Evolutionary conservation across 345 rosid genomes (phyloP).

Genomic region (Populus simonii): DNA sequence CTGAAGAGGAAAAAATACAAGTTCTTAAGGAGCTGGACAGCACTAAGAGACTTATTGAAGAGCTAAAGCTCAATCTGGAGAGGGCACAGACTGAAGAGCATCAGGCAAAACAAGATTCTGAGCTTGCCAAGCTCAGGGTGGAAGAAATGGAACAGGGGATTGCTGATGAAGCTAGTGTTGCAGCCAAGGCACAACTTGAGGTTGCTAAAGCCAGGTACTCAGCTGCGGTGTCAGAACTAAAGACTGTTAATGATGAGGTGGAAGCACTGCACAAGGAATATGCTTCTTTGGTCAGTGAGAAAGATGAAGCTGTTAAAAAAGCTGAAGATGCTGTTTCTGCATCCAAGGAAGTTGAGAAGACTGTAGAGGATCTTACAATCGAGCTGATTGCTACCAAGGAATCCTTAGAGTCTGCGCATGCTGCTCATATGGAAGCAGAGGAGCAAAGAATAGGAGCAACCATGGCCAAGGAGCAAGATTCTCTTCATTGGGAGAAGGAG

Average conservation of each 20-base stretch:
- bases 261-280: constrained; percentile 50
- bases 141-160: constrained; percentile 94
- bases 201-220: constrained; percentile 81
- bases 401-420: constrained; percentile 79
- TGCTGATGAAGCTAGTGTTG: constrained; percentile 82
- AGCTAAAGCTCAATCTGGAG: constrained; percentile 77
- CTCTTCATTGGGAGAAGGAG: constrained; percentile 78
- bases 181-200: constrained; percentile 91
- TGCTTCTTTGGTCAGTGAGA: constrained; percentile 56
- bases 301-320: constrained; percentile 54
- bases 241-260: constrained; percentile 69
- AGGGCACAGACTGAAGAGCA: constrained; percentile 87
- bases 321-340: constrained; percentile 66
- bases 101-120: constrained; percentile 92
- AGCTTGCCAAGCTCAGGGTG: constrained; percentile 79
- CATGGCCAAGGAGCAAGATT: constrained; percentile 77
- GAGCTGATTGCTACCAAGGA: constrained; percentile 82
- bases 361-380: constrained; percentile 80
- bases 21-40: constrained; percentile 70
- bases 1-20: constrained; percentile 57
- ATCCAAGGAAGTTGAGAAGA: constrained; percentile 83
- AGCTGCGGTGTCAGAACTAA: constrained; percentile 67
- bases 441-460: constrained; percentile 81
- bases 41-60: constrained; percentile 79
- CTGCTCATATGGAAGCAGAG: constrained; percentile 93